Percentiles rank a stretch among this genome's conserved stretches.
Conservation (phyloP, 2,329 filamentous ascomycete genomes). For the Penicillium sumatraense region DNA sequence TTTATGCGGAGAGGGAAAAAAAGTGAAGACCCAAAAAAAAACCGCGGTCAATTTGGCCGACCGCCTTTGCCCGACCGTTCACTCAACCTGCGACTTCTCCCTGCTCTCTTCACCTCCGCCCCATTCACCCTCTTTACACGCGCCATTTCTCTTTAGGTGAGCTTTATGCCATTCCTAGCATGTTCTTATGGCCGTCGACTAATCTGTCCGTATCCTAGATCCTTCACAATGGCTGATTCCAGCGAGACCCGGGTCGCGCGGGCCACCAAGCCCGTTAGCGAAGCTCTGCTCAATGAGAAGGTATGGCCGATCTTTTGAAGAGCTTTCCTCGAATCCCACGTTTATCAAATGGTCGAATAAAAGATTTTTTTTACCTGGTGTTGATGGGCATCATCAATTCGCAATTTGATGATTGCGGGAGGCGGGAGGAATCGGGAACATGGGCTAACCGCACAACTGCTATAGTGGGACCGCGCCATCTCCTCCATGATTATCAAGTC, state of each 20-base stretch:
- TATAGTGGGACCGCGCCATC: slow-evolving; percentile 96
- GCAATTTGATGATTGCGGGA: neutral
- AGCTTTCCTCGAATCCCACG: neutral
- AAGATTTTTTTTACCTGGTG: neutral
- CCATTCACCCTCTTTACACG: slow-evolving; percentile 22
- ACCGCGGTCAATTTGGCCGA: slow-evolving; percentile 42
- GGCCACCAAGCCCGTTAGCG: slow-evolving; percentile 81
- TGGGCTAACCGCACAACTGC: slow-evolving; percentile 22
- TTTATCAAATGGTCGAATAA: neutral
- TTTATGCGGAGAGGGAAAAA: slow-evolving; percentile 23
- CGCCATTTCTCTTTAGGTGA: slow-evolving; percentile 21
- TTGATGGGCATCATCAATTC: neutral
- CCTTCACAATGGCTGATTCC: slow-evolving; percentile 60
- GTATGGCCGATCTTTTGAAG: slow-evolving; percentile 54
- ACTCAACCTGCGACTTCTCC: slow-evolving; percentile 29
- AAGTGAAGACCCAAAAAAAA: slow-evolving; percentile 17
- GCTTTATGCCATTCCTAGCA: neutral
- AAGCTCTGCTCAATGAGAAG: slow-evolving; percentile 99
- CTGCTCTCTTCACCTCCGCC: slow-evolving; percentile 25
- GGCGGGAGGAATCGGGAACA: slow-evolving; percentile 5
- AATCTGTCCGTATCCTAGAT: slow-evolving; percentile 23
- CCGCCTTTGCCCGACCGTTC: slow-evolving; percentile 40
- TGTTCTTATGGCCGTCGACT: slow-evolving; percentile 7
- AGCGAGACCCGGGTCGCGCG: slow-evolving; percentile 63
- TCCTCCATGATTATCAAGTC: slow-evolving; percentile 98